Base-by-base conservation (phyloP, 176 grass and related monocot genomes). In the Neostapfia colusana region DNA sequence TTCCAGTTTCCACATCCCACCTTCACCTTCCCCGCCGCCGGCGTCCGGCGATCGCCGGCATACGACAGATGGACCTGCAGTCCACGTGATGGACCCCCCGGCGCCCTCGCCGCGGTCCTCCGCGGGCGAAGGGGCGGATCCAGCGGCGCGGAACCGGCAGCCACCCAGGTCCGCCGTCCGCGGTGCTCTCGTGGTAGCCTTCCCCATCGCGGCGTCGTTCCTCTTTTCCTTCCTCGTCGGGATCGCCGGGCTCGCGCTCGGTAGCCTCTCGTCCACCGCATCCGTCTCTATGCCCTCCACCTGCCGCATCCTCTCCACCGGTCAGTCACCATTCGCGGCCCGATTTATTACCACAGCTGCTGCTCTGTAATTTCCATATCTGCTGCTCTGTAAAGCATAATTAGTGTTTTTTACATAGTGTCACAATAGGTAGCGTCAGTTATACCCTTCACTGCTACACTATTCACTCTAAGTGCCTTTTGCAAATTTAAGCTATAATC, bases 271-370 rank as follows among this genome's bases (percentile, higher is more conserved):
- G 0, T 86, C 89, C 37, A 86, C 84, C 9, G 65, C 89, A 7
- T 81, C 89, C 14, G 84, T 92, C 77, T 97, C 89, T 45, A 58
- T 93, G 49, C 84, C 91, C 21, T 93, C 95, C 55, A 93, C 91
- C 69, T 97, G 95, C 82, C 90, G 87, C 72, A 81, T 97, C 85
- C 78, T 97, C 42, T 93, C 95, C 48, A 92, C 79, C 31, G 85
- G 95, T 97, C 58, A 81, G 87, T 75, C 7, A 17, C 68, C 38
- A 7, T 51, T 76, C 37, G 40, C 42, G 12, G 17, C 76, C 73
- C 38, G 54, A 24, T 66, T 58, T 67, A 41, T 23, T 69, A 13
- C 23, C 48, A 5, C 21, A 38, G 18, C 40, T 45, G 57, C 62
- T 44, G 40, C 64, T 66, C 1, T 54, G 20, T 54, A 57, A 54